These are phyloP conservation scores for Apodospora peruviana DNA, from an alignment of 495 filamentous ascomycete genomes.

Conservation along the genomic window DNA sequence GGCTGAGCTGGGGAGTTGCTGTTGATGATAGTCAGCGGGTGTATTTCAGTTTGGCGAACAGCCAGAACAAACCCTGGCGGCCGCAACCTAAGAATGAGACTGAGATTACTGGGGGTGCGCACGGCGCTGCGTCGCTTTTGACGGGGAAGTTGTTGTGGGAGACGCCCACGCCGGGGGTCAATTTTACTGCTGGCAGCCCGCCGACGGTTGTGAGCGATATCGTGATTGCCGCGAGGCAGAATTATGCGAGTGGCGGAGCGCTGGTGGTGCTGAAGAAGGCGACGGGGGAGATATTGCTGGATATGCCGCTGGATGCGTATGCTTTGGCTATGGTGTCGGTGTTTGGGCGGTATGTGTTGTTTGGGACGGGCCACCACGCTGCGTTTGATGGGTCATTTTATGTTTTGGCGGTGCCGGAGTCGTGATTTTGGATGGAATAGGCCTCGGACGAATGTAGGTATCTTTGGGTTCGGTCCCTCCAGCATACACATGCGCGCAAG, in stretches of 20 bases:
- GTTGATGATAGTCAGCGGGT: slow-evolving; percentile 23
- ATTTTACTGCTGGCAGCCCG: not conserved
- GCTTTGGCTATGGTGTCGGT: slow-evolving; percentile 1
- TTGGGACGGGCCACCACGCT: slow-evolving; percentile 8
- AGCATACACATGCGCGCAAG: too few species aligned
- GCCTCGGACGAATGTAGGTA: too few species aligned
- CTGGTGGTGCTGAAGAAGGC: slow-evolving; percentile 3
- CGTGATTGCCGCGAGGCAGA: not conserved
- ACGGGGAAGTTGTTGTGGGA: slow-evolving; percentile 14
- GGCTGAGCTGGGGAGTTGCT: slow-evolving; percentile 35
- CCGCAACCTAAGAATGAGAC: slow-evolving; percentile 9
- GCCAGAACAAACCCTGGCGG: slow-evolving; percentile 9
- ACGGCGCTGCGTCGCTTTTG: slow-evolving; percentile 22
- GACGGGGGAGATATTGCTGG: slow-evolving; percentile 1
- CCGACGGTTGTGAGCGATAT: slow-evolving; percentile 9
- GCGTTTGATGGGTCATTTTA: slow-evolving; percentile 1
- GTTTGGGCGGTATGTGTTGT: slow-evolving; percentile 2
- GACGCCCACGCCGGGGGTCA: not conserved
- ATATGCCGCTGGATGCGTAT: not conserved
- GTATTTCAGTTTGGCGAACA: slow-evolving; percentile 33
- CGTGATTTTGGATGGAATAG: too few species aligned
- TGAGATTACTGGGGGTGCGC: slow-evolving; percentile 22
- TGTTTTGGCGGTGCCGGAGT: slow-evolving; percentile 1
- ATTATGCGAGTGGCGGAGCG: not conserved
- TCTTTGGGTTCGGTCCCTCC: too few species aligned